Evolutionary conservation across 345 rosid genomes (phyloP), one percentile per base, ranked within the genome.

Genomic region (Salix viminalis): DNA sequence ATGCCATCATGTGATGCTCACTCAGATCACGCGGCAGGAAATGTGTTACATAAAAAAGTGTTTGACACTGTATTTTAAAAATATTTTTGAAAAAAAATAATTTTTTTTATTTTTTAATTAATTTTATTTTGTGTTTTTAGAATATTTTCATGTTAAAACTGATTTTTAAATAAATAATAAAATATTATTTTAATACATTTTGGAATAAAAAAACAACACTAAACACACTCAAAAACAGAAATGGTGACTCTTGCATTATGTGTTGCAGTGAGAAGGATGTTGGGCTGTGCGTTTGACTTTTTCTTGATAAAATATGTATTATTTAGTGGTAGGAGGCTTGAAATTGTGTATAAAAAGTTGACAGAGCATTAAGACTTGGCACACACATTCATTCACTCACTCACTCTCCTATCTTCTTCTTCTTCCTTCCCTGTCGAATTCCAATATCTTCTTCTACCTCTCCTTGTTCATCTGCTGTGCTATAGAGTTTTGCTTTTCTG

Each of bases 201-300:
- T 32, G 0, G 4, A 0, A 32, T 32, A 34, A 34, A 12, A 0
- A 30, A 30, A 30, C 2, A 30, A 30, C 30, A 30, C 2, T 30
- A 30, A 30, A 30, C 32, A 30, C 4, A 30, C 32, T 2, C 3
- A 30, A 30, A 30, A 30, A 30, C 4, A 30, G 32, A 2, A 30
- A 30, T 30, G 3, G 82, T 80, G 48, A 80, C 80, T 50, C 50
- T 61, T 65, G 37, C 32, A 44, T 41, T 2, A 61, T 21, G 15
- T 14, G 37, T 34, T 34, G 37, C 37, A 5, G 37, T 34, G 37
- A 34, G 6, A 34, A 2, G 30, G 67, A 28, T 73, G 81, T 76
- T 76, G 79, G 69, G 80, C 67, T 70, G 52, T 67, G 71, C 87
- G 52, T 82, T 41, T 85, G 88, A 85, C 89, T 81, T 84, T 69